Percentiles rank a stretch among this genome's conserved stretches.
Evolutionary conservation across 305 asterid species (phyloP).

Genomic region (Fraxinus ornus): DNA sequence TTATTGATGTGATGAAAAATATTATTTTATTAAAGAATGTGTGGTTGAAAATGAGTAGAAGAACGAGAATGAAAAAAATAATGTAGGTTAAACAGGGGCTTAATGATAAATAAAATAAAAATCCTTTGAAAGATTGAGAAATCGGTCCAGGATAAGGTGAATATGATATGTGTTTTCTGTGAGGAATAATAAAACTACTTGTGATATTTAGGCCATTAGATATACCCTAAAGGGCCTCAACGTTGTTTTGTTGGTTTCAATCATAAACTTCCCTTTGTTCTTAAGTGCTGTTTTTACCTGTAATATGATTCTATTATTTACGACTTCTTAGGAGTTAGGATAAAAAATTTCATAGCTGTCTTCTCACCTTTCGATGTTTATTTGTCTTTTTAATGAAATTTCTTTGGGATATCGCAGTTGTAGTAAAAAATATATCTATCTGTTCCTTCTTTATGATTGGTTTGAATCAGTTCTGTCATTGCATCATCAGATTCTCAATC

Average conservation of each 20-base stretch:
- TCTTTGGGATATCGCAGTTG: background rate
- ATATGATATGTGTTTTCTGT: background rate
- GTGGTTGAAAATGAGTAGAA: too few relatives aligned
- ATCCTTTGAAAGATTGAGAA: background rate
- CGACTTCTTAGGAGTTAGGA: background rate
- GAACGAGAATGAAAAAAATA: too few relatives aligned
- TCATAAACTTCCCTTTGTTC: background rate
- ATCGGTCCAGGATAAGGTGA: background rate
- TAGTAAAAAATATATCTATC: background rate
- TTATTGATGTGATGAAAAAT: too few relatives aligned
- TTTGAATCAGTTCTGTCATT: background rate
- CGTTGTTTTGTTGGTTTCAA: background rate
- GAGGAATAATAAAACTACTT: background rate
- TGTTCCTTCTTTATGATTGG: background rate
- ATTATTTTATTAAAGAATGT: too few relatives aligned
- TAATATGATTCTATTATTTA: background rate
- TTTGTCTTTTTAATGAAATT: background rate
- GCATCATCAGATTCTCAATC: background rate
- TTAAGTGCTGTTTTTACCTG: background rate
- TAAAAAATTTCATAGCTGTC: background rate
- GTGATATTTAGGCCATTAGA: background rate
- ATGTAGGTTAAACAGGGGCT: background rate
- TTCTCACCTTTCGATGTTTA: background rate
- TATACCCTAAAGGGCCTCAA: background rate
- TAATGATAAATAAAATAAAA: background rate